phyloP scores from a whole-genome alignment of 441 rosid species.

The Breynia disticha region DNA sequence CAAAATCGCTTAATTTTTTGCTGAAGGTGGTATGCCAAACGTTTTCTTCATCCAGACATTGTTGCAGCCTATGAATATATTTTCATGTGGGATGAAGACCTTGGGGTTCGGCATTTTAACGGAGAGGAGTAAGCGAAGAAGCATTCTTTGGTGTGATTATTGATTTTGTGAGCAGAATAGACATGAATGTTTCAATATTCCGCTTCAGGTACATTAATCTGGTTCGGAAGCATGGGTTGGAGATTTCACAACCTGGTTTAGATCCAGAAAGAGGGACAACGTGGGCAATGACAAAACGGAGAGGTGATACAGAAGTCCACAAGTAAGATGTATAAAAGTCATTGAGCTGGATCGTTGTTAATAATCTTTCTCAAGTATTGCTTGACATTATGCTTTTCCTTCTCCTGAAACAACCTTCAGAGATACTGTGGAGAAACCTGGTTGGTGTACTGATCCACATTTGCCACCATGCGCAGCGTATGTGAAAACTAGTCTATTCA shows the following conservation, averaged over 20 bases:
- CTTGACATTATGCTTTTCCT: constrained; percentile 11
- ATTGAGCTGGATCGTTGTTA: neutral
- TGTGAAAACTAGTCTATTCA: constrained; percentile 16
- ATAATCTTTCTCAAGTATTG: constrained; percentile 3
- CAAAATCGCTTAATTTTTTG: constrained; percentile 12
- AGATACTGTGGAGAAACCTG: constrained; percentile 68
- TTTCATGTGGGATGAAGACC: constrained; percentile 95
- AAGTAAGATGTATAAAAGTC: constrained; percentile 35
- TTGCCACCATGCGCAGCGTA: constrained; percentile 99
- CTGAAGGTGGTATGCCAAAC: constrained; percentile 84
- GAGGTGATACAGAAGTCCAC: constrained; percentile 75
- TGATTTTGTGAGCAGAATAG: too few species aligned
- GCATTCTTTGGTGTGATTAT: too few species aligned
- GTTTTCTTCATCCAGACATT: constrained; percentile 85
- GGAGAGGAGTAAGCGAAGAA: constrained; percentile 48
- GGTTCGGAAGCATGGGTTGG: constrained; percentile 76
- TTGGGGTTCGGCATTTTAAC: constrained; percentile 73
- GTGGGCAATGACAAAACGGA: constrained; percentile 96
- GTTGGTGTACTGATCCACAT: constrained; percentile 74
- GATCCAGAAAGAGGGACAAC: constrained; percentile 69
- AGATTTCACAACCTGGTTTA: constrained; percentile 96
- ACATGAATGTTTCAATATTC: neutral
- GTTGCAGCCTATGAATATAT: constrained; percentile 76
- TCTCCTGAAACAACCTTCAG: constrained; percentile 27
- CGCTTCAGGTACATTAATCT: constrained; percentile 56